Evolutionary conservation across 192 early-diverging fungal genomes (phyloP).

Genomic region (Gonapodya prolifera): DNA sequence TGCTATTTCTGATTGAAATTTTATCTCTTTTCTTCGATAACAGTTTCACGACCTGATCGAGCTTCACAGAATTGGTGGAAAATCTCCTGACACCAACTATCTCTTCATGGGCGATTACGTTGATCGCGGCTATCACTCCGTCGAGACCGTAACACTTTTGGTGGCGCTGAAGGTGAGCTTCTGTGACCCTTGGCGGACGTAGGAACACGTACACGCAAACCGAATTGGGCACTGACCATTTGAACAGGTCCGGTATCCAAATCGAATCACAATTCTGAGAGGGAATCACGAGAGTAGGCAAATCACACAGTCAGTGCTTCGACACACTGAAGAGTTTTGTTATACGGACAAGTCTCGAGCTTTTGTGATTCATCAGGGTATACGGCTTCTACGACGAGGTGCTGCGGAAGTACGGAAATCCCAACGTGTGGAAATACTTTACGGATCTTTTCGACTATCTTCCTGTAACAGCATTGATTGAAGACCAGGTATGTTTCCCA

Average conservation of each 20-base stretch:
- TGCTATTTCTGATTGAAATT: no score
- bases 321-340: no score
- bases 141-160: constrained; percentile 93
- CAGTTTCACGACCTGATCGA: constrained; percentile 50
- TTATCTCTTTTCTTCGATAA: background rate
- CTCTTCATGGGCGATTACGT: constrained; percentile 99
- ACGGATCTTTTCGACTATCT: constrained; percentile 97
- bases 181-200: no score
- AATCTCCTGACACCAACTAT: constrained; percentile 94
- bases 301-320: constrained; percentile 66
- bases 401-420: constrained; percentile 92
- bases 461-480: constrained; percentile 89
- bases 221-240: no score
- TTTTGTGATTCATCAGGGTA: constrained; percentile 36
- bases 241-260: constrained; percentile 57
- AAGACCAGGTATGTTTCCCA: constrained; percentile 56
- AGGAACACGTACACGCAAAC: no score
- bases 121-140: constrained; percentile 95
- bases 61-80: constrained; percentile 92
- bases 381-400: constrained; percentile 99
- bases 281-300: constrained; percentile 99
- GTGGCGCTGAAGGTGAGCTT: constrained; percentile 75
- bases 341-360: no score
- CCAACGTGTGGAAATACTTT: constrained; percentile 96
- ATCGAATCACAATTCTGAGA: constrained; percentile 87